A percentile compares a stretch with the other conserved stretches of the same genome.
Conservation (phyloP, 495 filamentous ascomycete species). For the Annulohypoxylon bovei region DNA sequence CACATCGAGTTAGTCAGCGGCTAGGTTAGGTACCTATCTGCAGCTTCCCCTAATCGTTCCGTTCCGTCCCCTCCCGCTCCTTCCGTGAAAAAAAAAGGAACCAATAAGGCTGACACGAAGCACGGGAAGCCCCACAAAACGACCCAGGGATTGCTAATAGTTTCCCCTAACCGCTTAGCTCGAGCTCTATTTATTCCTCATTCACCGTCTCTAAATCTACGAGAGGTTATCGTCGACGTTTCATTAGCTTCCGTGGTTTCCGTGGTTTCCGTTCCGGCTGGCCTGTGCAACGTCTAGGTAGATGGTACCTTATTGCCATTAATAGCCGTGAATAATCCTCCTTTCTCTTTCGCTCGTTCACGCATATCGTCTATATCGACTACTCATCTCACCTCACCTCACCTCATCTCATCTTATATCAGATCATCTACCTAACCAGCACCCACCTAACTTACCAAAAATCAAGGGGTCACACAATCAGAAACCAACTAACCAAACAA, state of each 20-base stretch:
- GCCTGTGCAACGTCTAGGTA: no score
- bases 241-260: background rate
- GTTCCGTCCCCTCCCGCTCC: no score
- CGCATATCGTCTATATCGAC: background rate
- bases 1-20: background rate
- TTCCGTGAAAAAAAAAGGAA: background rate
- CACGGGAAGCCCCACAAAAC: background rate
- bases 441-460: no score
- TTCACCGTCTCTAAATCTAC: background rate
- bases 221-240: background rate
- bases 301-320: background rate
- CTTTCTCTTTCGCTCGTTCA: background rate
- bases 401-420: no score
- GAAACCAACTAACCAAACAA: background rate
- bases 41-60: background rate
- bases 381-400: background rate
- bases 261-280: background rate
- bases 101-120: background rate
- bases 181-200: background rate
- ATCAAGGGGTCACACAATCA: no score
- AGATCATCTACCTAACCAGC: no score
- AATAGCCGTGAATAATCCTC: no score
- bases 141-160: background rate
- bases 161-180: background rate
- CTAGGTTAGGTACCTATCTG: no score